Base-by-base conservation (phyloP, 371 early-diverging fungal genomes). In the Rhizopus microsporus region DNA sequence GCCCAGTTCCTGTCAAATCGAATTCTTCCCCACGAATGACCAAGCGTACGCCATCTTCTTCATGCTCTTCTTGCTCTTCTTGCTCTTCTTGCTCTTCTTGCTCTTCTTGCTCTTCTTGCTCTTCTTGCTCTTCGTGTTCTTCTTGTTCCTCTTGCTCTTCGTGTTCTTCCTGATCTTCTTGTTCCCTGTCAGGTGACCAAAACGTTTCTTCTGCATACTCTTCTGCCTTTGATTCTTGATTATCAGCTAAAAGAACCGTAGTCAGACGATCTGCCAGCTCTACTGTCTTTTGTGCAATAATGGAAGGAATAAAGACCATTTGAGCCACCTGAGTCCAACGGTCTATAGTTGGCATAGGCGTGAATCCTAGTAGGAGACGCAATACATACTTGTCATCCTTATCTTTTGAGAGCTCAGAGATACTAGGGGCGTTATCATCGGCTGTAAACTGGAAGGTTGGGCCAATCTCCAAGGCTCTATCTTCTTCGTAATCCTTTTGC, bases 1-100 rank as follows among this genome's bases (percentile, higher is more conserved):
- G 94, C 16, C 92, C 95, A 31, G 89, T 84, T 40, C 90, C 88
- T 0, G 93, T 88, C 23, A 96, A 88, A 56, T 96, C 95, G 0
- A 93, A 78, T 56, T 75, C 57, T 38, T 80, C 63, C 7, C 67
- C 64, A 12, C 68, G 78, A 35, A 68, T 66, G 68, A 67, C 75
- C n/a, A 49, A 23, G 48, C 42, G 48, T 57, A 65, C 54, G n/a
- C 54, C 45, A 8, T 52, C 51, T 4, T 40, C 38, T 12, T 59
- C 60, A 34, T 62, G 56, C 32, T 53, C 57, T 37, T 10, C 51
- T 13, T 3, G 37, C 33, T 59, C 59, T 38, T 55, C 56, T 2
- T 15, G 13, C 5, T 56, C 49, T 2, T 33, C 17, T 6, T 34
- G 38, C 17, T 30, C 47, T 37, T 29, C 38, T 3, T n/a, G 23